Evolutionary conservation across 495 filamentous ascomycete genomes (phyloP).

Genomic region (Xylaria venustula): DNA sequence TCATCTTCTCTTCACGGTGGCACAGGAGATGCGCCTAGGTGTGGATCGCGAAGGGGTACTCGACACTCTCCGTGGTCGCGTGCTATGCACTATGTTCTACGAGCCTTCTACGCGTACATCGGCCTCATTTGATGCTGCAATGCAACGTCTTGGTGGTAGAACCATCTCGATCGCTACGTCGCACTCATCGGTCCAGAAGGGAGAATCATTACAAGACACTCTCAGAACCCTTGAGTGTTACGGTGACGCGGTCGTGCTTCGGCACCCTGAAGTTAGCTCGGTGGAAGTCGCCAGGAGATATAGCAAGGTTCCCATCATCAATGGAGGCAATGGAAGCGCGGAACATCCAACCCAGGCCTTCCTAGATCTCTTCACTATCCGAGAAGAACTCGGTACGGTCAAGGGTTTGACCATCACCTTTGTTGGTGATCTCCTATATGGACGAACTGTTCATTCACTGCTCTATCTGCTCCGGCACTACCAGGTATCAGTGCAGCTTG

Average conservation of each 20-base stretch:
- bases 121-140: constrained; percentile 93
- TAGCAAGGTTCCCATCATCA: constrained; percentile 88
- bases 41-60: constrained; percentile 88
- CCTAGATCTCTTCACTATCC: constrained; percentile 97
- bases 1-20: constrained; percentile 91
- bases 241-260: constrained; percentile 88
- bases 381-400: constrained; percentile 93
- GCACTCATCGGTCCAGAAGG: constrained; percentile 85
- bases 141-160: constrained; percentile 91
- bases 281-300: constrained; percentile 79
- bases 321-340: constrained; percentile 89
- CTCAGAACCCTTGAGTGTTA: constrained; percentile 92
- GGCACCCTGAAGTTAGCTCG: constrained; percentile 79
- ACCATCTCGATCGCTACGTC: constrained; percentile 74
- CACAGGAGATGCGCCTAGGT: constrained; percentile 91
- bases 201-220: constrained; percentile 89
- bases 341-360: constrained; percentile 98
- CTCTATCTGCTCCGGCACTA: constrained; percentile 92
- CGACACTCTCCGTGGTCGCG: constrained; percentile 77
- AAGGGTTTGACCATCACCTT: constrained; percentile 95
- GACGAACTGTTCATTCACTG: constrained; percentile 90
- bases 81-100: constrained; percentile 92
- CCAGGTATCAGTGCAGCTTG: constrained; percentile 88
- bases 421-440: constrained; percentile 86
- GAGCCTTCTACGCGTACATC: constrained; percentile 96